Evolutionary conservation across 2,329 filamentous ascomycete species (phyloP).

Genomic region (Cladosporium austrohemisphaericum): DNA sequence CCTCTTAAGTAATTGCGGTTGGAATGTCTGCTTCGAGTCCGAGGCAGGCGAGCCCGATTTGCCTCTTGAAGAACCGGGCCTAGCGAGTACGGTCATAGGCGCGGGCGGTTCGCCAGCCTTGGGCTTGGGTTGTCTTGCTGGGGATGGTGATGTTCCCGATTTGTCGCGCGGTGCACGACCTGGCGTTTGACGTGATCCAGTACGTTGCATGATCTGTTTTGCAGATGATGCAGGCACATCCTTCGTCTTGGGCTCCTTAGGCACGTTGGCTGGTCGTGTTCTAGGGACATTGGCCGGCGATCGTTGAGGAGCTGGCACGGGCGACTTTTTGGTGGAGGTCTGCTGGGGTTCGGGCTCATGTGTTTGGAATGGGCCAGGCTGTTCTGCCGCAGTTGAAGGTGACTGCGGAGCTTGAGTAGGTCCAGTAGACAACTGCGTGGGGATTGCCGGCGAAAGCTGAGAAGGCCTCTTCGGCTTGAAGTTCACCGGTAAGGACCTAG

Average conservation of each 20-base stretch:
- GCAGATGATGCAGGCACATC: neutral
- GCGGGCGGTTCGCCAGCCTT: conserved; percentile 4
- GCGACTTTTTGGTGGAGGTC: conserved; percentile 3
- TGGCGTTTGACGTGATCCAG: neutral
- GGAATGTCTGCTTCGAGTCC: conserved; percentile 22
- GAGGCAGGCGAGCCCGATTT: conserved; percentile 19
- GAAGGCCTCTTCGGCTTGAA: conserved; percentile 20
- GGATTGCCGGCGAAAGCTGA: conserved; percentile 13
- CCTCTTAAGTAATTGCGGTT: conserved; percentile 31
- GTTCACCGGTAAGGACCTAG: conserved; percentile 29
- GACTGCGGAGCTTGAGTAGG: conserved; percentile 13
- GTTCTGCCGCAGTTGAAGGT: neutral
- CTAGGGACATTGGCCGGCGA: conserved; percentile 3
- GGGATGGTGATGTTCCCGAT: conserved; percentile 4
- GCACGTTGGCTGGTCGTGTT: neutral
- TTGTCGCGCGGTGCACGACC: neutral
- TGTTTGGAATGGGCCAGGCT: neutral
- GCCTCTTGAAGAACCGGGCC: conserved; percentile 22
- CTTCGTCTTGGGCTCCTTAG: neutral
- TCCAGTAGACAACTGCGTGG: conserved; percentile 1
- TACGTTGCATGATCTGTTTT: conserved; percentile 13
- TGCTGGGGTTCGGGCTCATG: neutral
- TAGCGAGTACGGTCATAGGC: conserved; percentile 23
- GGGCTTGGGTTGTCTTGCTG: conserved; percentile 2
- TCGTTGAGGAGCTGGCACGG: neutral